These are phyloP conservation scores for Bondarzewia mesenterica DNA, from an alignment of 1,284 basidiomycete species.

Conservation along the genomic window DNA sequence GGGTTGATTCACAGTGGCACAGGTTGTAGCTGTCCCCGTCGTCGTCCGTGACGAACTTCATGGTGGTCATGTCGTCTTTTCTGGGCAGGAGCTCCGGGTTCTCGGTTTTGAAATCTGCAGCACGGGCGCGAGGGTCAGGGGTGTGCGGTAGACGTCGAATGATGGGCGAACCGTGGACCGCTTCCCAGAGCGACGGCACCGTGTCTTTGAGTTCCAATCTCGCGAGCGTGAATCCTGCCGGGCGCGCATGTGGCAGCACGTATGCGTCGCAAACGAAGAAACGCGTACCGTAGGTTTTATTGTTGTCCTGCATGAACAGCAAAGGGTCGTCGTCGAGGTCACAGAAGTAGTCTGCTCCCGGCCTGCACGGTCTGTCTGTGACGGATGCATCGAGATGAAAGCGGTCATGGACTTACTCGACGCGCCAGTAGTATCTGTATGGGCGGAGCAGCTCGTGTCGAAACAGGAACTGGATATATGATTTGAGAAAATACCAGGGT, in stretches of 20 bases:
- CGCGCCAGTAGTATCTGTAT: conserved; percentile 24
- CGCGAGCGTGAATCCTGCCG: conserved; percentile 74
- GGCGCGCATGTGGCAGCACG: too few species aligned
- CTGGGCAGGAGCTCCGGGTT: neutral
- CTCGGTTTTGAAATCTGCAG: conserved; percentile 42
- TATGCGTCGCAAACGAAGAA: conserved; percentile 2
- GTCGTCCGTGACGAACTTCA: conserved; percentile 4
- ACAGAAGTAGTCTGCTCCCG: conserved; percentile 71
- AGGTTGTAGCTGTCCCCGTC: conserved; percentile 47
- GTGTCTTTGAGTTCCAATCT: conserved; percentile 75
- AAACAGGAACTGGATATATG: conserved; percentile 58
- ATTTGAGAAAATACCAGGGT: neutral
- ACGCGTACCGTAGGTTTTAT: conserved; percentile 62
- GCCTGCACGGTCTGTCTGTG: conserved; percentile 31
- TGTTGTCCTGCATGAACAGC: conserved; percentile 66
- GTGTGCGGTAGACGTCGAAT: neutral
- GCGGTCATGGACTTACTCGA: conserved; percentile 15
- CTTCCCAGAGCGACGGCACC: conserved; percentile 70
- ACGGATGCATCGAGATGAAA: neutral
- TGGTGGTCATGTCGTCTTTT: neutral
- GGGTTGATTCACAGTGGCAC: conserved; percentile 63
- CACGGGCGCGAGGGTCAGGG: conserved; percentile 30
- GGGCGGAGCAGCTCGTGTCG: conserved; percentile 43
- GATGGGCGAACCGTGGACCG: conserved; percentile 44
- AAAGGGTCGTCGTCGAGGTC: conserved; percentile 77